A percentile compares a stretch with the other conserved stretches of the same genome.
These are phyloP conservation scores for Tylopilus intermedius DNA, from an alignment of 768 basidiomycete genomes.

Conservation along the genomic window DNA sequence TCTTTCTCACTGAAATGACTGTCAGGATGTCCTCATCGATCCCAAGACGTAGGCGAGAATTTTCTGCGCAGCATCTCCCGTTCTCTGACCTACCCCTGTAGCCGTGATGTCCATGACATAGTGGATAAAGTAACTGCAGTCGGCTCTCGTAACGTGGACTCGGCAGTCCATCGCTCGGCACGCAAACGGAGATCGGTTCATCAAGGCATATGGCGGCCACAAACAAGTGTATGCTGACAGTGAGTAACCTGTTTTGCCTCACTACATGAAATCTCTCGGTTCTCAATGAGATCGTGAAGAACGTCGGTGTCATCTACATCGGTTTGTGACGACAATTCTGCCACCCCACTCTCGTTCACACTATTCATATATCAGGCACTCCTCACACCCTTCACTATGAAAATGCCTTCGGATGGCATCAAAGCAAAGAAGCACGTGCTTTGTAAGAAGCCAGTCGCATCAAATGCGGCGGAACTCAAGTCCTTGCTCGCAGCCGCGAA, in stretches of 20 bases:
- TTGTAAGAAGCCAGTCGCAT: slow-evolving; percentile 86
- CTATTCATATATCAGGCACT: slow-evolving; percentile 47
- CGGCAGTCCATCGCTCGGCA: slow-evolving; percentile 56
- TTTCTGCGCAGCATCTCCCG: neutral
- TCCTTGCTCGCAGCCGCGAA: slow-evolving; percentile 70
- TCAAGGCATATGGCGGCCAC: slow-evolving; percentile 71
- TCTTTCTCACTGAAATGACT: slow-evolving; percentile 1
- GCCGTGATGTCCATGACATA: slow-evolving; percentile 63
- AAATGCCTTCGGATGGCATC: slow-evolving; percentile 68
- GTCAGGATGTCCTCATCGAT: slow-evolving; percentile 70
- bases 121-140: slow-evolving; percentile 67
- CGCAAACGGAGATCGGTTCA: slow-evolving; percentile 44
- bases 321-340: slow-evolving; percentile 34
- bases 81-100: slow-evolving; percentile 22
- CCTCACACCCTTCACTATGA: slow-evolving; percentile 82
- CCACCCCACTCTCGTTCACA: neutral
- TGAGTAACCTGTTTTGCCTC: slow-evolving; percentile 27
- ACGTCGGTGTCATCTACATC: slow-evolving; percentile 76
- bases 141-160: slow-evolving; percentile 67
- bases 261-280: neutral
- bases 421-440: slow-evolving; percentile 80
- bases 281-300: slow-evolving; percentile 31
- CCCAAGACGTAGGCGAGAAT: slow-evolving; percentile 57
- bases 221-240: slow-evolving; percentile 70
- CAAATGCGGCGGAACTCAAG: slow-evolving; percentile 70